These are phyloP conservation scores for Starmerella bombi DNA, from an alignment of 805 yeast species.

Conservation along the genomic window DNA sequence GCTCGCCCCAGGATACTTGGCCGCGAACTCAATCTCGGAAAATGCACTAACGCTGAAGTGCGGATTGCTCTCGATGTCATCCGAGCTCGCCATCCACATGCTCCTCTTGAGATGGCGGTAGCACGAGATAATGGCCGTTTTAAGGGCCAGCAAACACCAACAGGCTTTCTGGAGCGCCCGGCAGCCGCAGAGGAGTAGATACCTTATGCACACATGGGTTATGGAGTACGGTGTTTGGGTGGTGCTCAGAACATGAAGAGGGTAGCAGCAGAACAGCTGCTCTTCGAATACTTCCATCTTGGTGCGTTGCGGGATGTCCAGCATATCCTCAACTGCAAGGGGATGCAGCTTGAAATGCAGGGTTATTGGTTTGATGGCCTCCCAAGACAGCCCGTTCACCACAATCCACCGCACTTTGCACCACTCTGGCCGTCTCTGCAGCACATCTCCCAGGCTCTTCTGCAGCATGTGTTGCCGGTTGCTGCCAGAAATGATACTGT, in stretches of 20 bases:
- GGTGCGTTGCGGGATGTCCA: slow-evolving; percentile 49
- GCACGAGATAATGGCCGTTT: neutral
- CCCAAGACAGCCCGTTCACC: slow-evolving; percentile 51
- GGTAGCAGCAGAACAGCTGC: slow-evolving; percentile 43
- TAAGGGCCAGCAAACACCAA: neutral
- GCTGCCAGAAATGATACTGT: slow-evolving; percentile 22
- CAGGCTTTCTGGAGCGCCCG: neutral
- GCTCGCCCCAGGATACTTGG: neutral
- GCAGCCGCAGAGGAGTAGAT: neutral
- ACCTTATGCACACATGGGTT: neutral
- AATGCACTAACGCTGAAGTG: neutral
- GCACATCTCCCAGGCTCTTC: slow-evolving; percentile 12
- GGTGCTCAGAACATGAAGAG: slow-evolving; percentile 36
- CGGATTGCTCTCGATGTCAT: neutral
- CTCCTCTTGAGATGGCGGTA: neutral
- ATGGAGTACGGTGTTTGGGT: slow-evolving; percentile 18
- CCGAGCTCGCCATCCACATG: neutral
- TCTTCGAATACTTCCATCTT: slow-evolving; percentile 41
- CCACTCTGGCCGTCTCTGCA: slow-evolving; percentile 36
- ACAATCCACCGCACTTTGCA: slow-evolving; percentile 43
- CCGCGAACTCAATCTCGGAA: neutral
- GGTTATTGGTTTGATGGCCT: slow-evolving; percentile 38
- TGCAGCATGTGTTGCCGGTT: slow-evolving; percentile 4
- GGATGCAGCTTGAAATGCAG: slow-evolving; percentile 38
- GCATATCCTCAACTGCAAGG: slow-evolving; percentile 48